Evolutionary conservation across 176 grass and related monocot genomes (phyloP).

Genomic region (Rhynchospora pubera): DNA sequence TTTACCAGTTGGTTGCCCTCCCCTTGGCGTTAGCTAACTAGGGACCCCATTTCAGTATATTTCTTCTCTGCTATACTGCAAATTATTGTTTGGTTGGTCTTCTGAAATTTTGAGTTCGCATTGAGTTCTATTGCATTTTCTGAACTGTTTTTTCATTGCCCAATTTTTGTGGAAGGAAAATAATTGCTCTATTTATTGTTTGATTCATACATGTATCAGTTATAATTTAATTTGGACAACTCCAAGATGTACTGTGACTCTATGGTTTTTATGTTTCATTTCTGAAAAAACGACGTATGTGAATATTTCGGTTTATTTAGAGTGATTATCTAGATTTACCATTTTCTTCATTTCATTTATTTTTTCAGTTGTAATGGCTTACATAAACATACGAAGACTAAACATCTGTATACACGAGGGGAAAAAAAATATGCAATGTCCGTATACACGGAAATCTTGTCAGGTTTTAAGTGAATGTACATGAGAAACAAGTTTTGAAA

Average conservation of each 20-base stretch:
- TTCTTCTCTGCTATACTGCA: neutral
- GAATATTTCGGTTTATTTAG: neutral
- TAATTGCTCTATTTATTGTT: neutral
- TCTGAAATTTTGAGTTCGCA: neutral
- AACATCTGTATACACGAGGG: neutral
- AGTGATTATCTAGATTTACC: neutral
- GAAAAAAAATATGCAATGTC: neutral
- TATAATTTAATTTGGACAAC: neutral
- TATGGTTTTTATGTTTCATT: neutral
- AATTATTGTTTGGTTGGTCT: neutral
- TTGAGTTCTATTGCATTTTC: neutral
- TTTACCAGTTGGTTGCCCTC: constrained; percentile 55
- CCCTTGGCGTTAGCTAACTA: constrained; percentile 39
- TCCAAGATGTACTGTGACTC: neutral
- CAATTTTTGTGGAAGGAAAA: too few relatives aligned
- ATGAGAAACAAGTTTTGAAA: neutral
- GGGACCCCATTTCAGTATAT: neutral
- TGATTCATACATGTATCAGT: neutral
- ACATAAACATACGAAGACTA: neutral
- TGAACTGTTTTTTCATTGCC: neutral
- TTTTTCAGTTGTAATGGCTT: neutral
- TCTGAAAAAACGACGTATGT: neutral
- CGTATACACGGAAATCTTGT: neutral
- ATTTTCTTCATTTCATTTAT: neutral
- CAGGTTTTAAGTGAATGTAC: neutral